Evolutionary conservation across 495 filamentous ascomycete species (phyloP).

Genomic region (Wilcoxina mikolae): DNA sequence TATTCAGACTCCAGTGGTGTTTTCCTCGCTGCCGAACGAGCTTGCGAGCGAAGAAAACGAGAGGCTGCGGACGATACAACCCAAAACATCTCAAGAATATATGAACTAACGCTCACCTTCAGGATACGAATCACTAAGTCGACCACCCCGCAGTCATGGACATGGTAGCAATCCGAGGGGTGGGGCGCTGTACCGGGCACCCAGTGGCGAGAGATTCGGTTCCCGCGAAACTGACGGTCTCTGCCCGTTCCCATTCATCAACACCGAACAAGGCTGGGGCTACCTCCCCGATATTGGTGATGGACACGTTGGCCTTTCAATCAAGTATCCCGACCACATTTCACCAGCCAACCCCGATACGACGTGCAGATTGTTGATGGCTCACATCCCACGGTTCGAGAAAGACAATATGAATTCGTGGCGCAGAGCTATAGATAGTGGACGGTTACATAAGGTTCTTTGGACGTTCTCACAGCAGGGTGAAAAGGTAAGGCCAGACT

Average conservation of each 20-base stretch:
- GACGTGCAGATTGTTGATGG: constrained; percentile 23
- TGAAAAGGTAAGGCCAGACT: constrained; percentile 8
- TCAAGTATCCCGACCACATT: constrained; percentile 51
- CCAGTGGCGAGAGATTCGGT: constrained; percentile 47
- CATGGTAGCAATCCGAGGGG: constrained; percentile 32
- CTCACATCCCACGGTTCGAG: constrained; percentile 30
- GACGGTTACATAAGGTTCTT: constrained; percentile 2
- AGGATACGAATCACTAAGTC: constrained; percentile 38
- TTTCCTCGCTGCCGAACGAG: no score
- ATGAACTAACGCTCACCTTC: no score
- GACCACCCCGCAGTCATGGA: constrained; percentile 46
- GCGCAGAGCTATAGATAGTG: constrained; percentile 20
- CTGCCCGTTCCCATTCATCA: constrained; percentile 44
- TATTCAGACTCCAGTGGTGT: no score
- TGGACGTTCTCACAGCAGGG: constrained; percentile 7
- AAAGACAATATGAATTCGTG: constrained; percentile 12
- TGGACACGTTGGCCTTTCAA: constrained; percentile 38
- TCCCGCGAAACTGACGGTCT: constrained; percentile 32
- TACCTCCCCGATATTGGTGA: constrained; percentile 48
- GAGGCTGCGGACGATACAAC: no score
- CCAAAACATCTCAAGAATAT: no score
- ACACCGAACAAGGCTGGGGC: constrained; percentile 35
- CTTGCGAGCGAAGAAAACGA: no score
- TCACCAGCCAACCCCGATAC: constrained; percentile 17
- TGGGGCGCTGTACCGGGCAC: constrained; percentile 40